Evolutionary conservation across 1,284 basidiomycete genomes (phyloP).

Genomic region (Boletellus deceptivus): DNA sequence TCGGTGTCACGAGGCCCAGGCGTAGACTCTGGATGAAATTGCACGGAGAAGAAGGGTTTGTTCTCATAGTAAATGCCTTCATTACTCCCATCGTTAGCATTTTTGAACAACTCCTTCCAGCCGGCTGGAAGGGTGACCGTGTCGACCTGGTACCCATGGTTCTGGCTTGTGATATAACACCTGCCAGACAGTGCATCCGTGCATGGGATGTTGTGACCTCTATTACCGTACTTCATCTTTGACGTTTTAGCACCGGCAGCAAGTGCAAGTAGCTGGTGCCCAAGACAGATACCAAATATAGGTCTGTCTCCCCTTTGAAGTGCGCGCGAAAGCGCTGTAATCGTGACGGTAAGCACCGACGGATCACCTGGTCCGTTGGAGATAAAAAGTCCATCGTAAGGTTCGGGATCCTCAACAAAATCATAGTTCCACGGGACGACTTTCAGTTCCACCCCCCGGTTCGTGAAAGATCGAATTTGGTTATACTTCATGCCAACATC

Average conservation of each 20-base stretch:
- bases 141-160: conserved; percentile 98
- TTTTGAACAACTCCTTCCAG: conserved; percentile 94
- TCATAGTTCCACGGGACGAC: conserved; percentile 98
- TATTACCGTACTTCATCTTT: conserved; percentile 99
- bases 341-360: conserved; percentile 77
- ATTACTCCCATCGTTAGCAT: conserved; percentile 97
- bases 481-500: conserved; percentile 99
- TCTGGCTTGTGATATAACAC: conserved; percentile 99
- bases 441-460: conserved; percentile 93
- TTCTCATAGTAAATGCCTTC: conserved; percentile 95
- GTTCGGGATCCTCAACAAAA: conserved; percentile 73
- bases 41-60: conserved; percentile 98
- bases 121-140: conserved; percentile 73
- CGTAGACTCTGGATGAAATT: conserved; percentile 98
- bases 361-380: conserved; percentile 99
- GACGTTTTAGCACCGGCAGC: conserved; percentile 93
- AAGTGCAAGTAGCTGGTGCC: conserved; percentile 95
- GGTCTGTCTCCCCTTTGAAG: conserved; percentile 78
- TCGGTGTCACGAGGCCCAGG: conserved; percentile 99
- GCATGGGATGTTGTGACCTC: conserved; percentile 98
- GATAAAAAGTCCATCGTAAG: conserved; percentile 94
- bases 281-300: conserved; percentile 98
- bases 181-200: conserved; percentile 91
- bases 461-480: conserved; percentile 95
- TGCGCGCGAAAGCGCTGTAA: conserved; percentile 69